Evolutionary conservation across 148 eudicot species (phyloP).

Genomic region (Vaccinium macrocarpon): DNA sequence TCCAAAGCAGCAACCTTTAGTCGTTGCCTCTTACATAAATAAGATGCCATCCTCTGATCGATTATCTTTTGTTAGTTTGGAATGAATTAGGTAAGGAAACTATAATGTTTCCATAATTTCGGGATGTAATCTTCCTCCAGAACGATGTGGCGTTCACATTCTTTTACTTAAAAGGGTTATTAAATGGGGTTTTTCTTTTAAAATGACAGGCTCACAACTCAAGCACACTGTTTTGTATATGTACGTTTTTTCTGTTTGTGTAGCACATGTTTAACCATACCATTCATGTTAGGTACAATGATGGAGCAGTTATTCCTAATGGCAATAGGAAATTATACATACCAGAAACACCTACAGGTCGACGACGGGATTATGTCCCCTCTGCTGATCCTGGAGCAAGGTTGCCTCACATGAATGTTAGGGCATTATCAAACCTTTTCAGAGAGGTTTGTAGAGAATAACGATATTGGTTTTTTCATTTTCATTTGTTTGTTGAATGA

Average conservation of each 20-base stretch:
- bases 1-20: neutral
- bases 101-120: neutral
- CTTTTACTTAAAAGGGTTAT: neutral
- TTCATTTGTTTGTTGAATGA: neutral
- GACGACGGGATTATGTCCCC: constrained; percentile 79
- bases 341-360: constrained; percentile 65
- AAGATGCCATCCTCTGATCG: neutral
- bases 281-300: constrained; percentile 44
- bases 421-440: constrained; percentile 30
- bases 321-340: constrained; percentile 22
- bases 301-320: constrained; percentile 67
- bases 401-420: constrained; percentile 83
- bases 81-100: neutral
- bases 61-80: neutral
- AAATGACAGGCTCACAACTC: neutral
- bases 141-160: neutral
- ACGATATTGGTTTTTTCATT: neutral
- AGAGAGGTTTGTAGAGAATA: constrained; percentile 41
- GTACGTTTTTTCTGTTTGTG: neutral
- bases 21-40: neutral
- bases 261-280: neutral
- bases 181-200: neutral
- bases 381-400: constrained; percentile 81
- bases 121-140: neutral
- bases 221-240: neutral